phyloP scores from a whole-genome alignment of 441 rosid species.

The Raphanus hybrid region DNA sequence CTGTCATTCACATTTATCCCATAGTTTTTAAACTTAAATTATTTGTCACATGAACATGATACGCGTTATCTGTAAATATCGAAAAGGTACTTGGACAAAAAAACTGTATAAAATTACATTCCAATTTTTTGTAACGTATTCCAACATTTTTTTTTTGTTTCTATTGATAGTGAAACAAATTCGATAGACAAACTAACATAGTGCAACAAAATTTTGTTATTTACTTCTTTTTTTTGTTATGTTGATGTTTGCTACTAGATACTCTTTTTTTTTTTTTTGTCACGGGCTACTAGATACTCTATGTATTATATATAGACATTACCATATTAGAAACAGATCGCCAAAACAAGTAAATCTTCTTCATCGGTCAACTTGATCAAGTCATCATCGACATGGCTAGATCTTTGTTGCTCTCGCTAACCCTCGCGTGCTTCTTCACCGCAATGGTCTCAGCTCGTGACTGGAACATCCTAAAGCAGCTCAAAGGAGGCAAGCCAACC shows the following conservation, averaged over 20 bases:
- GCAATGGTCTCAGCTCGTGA: conserved; percentile 58
- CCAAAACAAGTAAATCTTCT: background rate
- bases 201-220: background rate
- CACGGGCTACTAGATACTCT: background rate
- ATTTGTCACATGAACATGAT: conserved; percentile 12
- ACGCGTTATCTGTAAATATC: conserved; percentile 14
- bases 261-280: too few species aligned
- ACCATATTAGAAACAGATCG: conserved; percentile 7
- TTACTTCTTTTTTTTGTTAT: background rate
- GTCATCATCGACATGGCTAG: conserved; percentile 47
- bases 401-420: conserved; percentile 39
- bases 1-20: conserved; percentile 42
- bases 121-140: background rate
- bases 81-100: background rate
- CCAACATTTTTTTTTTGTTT: background rate
- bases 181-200: conserved; percentile 9
- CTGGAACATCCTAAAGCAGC: conserved; percentile 70
- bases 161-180: too few species aligned
- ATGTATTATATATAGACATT: conserved; percentile 3
- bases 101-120: background rate
- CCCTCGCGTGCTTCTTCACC: conserved; percentile 43
- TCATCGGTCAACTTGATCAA: background rate
- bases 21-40: conserved; percentile 3
- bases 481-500: conserved; percentile 25
- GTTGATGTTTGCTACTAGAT: conserved; percentile 10